Evolutionary conservation across 179 eudicot genomes (phyloP), one percentile per base, ranked within the genome.

Genomic region (Spinacia oleracea): DNA sequence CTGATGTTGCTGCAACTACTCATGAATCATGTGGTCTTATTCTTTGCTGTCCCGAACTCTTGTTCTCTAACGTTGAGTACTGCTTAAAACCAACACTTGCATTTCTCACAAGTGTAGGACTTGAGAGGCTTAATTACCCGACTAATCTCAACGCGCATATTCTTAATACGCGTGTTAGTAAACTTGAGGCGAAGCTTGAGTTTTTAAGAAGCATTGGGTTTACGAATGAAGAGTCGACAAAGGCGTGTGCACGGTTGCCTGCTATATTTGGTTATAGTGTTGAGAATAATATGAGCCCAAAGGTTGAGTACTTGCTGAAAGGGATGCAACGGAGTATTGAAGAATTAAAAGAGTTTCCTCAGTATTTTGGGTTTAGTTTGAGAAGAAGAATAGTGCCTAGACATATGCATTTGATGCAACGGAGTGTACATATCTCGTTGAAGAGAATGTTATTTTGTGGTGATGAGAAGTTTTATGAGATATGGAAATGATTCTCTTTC

Each of bases 301-400:
- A 90, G 79, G 83, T 84, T 38, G 88, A 82, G 86, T 91, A 78
- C 53, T 81, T 88, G 78, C 79, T 85, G 14, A 40, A 76, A 78
- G 90, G 77, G 68, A 91, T 91, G 91, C 74, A 58, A 74, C 85
- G 88, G 76, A 60, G 82, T 56, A 48, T 84, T 21, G 89, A 86
- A 25, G 94, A 90, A 64, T 38, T 90, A 43, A 83, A 77, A 43
- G 87, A 59, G 79, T 89, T 90, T 65, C 94, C 94, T 0, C 94
- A 89, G 86, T 90, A 85, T 79, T 90, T 90, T 35, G 91, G 83
- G n/a, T 90, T 85, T 51, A 90, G 94, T 67, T 81, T 90, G 84
- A 76, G 55, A 56, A 83, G 62, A 73, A 78, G 83, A 78, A 90
- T 90, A 70, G 78, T 82, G 70, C 90, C 87, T 0, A 83, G 94